Evolutionary conservation across 2,329 filamentous ascomycete genomes (phyloP).

Genomic region (Xylariaceae sp.): DNA sequence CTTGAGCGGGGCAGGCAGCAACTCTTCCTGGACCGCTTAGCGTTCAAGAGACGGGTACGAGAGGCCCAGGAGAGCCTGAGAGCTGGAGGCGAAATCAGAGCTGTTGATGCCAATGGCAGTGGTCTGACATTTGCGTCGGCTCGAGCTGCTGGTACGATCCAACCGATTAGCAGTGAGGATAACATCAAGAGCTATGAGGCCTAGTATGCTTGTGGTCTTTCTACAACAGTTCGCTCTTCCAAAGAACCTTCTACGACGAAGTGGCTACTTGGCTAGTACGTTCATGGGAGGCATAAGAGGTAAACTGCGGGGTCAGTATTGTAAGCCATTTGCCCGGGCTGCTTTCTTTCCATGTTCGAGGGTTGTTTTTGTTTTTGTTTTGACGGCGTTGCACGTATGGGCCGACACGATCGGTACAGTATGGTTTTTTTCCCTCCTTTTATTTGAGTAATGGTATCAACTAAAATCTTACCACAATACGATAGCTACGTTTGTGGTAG

Average conservation of each 20-base stretch:
- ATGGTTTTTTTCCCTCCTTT: slow-evolving; percentile 3
- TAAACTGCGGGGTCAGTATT: slow-evolving; percentile 18
- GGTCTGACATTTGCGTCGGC: slow-evolving; percentile 49
- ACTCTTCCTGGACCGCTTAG: slow-evolving; percentile 84
- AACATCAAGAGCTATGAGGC: slow-evolving; percentile 55
- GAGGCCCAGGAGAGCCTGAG: slow-evolving; percentile 75
- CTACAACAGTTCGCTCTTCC: too few species aligned
- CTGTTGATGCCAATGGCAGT: slow-evolving; percentile 48
- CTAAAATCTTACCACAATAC: slow-evolving; percentile 19
- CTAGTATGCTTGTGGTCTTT: too few species aligned
- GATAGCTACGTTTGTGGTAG: slow-evolving; percentile 2
- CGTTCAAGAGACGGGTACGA: slow-evolving; percentile 81
- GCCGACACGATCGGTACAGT: slow-evolving; percentile 5
- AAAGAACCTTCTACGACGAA: too few species aligned
- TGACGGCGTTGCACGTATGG: background rate
- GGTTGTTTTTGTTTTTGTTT: slow-evolving; percentile 11
- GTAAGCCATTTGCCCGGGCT: slow-evolving; percentile 5
- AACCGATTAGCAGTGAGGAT: slow-evolving; percentile 50
- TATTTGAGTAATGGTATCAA: slow-evolving; percentile 12
- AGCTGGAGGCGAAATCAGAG: slow-evolving; percentile 44
- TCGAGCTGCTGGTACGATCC: slow-evolving; percentile 39
- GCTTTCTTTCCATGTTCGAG: slow-evolving; percentile 6
- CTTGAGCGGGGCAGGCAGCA: slow-evolving; percentile 88
- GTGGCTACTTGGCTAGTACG: too few species aligned
- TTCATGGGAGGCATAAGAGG: slow-evolving; percentile 16